Evolutionary conservation across 2,329 filamentous ascomycete species (phyloP), one percentile per base, ranked within the genome.

Genomic region (Monosporascus sp.): DNA sequence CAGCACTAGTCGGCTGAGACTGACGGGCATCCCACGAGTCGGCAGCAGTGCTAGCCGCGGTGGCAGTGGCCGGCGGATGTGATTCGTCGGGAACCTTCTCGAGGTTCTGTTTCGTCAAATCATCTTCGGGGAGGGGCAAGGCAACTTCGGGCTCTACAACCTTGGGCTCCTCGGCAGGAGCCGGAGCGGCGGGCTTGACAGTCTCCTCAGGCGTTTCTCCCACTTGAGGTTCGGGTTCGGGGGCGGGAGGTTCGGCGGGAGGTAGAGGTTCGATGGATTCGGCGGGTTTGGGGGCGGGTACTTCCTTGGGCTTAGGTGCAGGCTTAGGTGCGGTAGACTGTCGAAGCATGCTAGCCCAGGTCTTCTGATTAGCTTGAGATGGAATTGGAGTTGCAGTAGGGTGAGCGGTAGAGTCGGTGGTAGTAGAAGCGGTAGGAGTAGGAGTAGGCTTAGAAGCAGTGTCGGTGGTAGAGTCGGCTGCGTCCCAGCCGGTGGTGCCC

Each of bases 101-200:
- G 53, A 97, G 87, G 72, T 97, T 97, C 63, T 86, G 87, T 74
- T 93, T 86, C 27, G 93, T 97, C 60, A 97, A 81, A 65, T 92
- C 85, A 69, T 91, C 90, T 72, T 88, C 87, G 24, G 89, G 82
- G 17, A 89, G 87, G 47, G 81, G 79, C 46, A 93, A 71, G 47
- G 79, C 75, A 49, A 79, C 70, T 62, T 79, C 80, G 51, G 78
- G 71, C 54, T 78, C 78, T 54, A 75, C 72, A 43, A 75, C 69
- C 51, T 69, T 65, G 31, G 73, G 68, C 5, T 72, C 65, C 45
- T 67, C 61, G 56, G 70, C 62, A 17, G 60, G 53, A 27, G 62
- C 55, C 45, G 64, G 59, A 52, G 66, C 64, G 39, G 65, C 61
- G 24, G 61, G 58, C 48, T 64, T 58, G 37, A 59, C 63, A 17